phyloP scores from a whole-genome alignment of 2,329 filamentous ascomycete genomes.

The Colletotrichum gloeosporioides region DNA sequence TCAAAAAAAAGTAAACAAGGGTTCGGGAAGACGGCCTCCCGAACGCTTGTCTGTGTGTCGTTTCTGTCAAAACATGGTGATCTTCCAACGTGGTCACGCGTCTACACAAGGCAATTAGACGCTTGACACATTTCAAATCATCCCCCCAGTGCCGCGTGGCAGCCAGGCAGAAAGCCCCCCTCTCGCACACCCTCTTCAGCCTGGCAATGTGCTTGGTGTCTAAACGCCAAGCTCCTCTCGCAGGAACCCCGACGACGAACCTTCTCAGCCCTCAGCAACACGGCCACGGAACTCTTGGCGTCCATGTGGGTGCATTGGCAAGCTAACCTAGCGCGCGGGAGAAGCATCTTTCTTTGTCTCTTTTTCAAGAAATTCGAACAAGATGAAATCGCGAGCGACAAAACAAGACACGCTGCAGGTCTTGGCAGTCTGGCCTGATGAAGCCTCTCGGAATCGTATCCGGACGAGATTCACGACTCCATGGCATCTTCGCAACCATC shows the following conservation, averaged over 20 bases:
- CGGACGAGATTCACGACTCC: background rate
- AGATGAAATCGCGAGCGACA: background rate
- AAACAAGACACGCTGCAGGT: background rate
- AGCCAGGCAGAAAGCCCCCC: background rate
- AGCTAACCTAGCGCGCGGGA: background rate
- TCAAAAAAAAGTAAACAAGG: background rate
- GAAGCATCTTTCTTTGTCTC: background rate
- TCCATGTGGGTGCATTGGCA: background rate
- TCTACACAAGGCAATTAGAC: background rate
- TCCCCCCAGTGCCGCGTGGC: background rate
- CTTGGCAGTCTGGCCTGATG: background rate
- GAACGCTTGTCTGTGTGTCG: background rate
- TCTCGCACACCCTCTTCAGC: background rate
- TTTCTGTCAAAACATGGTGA: background rate
- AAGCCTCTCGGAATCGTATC: background rate
- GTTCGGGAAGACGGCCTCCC: background rate
- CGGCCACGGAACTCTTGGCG: background rate
- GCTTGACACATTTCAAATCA: slow-evolving; percentile 2
- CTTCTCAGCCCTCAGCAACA: background rate
- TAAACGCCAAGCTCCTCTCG: background rate
- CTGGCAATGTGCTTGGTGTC: background rate
- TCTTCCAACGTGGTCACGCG: background rate
- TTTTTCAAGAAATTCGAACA: background rate
- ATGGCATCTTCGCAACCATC: background rate
- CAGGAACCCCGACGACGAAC: background rate